phyloP scores from a whole-genome alignment of 176 grass and related monocot species.

The Oryza meridionalis region DNA sequence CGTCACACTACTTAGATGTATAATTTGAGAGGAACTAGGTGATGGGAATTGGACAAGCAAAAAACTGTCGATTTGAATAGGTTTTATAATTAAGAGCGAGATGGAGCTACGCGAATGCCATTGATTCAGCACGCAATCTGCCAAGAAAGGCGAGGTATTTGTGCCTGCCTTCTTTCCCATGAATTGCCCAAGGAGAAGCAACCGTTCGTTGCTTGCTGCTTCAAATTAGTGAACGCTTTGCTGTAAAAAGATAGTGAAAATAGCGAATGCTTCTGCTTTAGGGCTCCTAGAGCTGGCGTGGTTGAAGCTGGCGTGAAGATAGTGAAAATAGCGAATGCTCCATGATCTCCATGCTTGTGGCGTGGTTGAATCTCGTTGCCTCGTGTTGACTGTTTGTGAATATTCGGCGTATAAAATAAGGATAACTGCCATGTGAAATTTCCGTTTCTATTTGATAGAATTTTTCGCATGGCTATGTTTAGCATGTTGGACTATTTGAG shows the following conservation, averaged over 20 bases:
- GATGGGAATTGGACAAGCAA: not conserved
- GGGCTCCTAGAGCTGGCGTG: conserved; percentile 2
- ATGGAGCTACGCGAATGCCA: conserved; percentile 3
- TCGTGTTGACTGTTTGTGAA: conserved; percentile 19
- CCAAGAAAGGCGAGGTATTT: not conserved
- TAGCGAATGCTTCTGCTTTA: not conserved
- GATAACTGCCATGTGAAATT: not conserved
- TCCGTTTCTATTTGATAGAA: not conserved
- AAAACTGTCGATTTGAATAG: conserved; percentile 18
- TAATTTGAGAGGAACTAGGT: not conserved
- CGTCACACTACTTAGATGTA: not conserved
- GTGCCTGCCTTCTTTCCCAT: conserved; percentile 9
- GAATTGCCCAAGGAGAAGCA: conserved; percentile 31
- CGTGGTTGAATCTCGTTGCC: conserved; percentile 6
- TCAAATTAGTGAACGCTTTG: conserved; percentile 9
- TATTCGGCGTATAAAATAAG: conserved; percentile 24
- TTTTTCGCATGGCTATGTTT: not conserved
- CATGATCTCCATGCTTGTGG: not conserved
- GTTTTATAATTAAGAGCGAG: not conserved
- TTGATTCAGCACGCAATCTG: too few relatives aligned
- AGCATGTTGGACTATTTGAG: not conserved
- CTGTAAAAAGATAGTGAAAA: too few relatives aligned
- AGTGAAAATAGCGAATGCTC: not conserved
- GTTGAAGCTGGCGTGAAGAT: not conserved
- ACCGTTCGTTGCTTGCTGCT: conserved; percentile 34